These are phyloP conservation scores for Mycena venus DNA, from an alignment of 768 basidiomycete species.

Conservation along the genomic window DNA sequence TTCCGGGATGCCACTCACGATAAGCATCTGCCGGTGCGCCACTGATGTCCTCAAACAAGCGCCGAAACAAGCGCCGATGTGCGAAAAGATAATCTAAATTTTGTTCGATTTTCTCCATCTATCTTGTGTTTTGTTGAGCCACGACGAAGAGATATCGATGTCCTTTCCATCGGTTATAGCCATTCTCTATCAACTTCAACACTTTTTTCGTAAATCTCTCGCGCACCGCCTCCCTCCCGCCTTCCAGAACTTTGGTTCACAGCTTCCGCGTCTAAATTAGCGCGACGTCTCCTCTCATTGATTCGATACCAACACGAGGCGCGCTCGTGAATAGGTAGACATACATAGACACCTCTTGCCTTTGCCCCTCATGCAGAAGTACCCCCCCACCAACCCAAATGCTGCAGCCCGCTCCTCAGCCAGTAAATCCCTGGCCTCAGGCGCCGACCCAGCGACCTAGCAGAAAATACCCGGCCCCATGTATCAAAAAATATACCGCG, in stretches of 20 bases:
- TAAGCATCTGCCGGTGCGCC: no score
- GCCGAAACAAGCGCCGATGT: no score
- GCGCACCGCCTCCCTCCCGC: no score
- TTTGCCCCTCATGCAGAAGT: background rate
- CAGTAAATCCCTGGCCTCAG: background rate
- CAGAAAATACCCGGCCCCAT: background rate
- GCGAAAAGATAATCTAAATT: no score
- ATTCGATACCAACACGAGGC: background rate
- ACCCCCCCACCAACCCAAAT: background rate
- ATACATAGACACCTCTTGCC: background rate
- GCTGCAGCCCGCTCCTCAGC: background rate
- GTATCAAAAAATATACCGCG: background rate
- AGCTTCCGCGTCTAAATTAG: conserved; percentile 13
- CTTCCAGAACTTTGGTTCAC: conserved; percentile 7
- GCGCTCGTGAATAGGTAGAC: background rate
- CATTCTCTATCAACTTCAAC: no score
- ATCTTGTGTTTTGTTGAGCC: no score
- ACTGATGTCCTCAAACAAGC: no score
- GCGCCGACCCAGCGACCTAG: background rate
- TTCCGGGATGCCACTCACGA: no score
- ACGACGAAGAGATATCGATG: no score
- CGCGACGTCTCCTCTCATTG: conserved; percentile 6
- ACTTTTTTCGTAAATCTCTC: background rate
- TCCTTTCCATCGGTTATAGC: no score
- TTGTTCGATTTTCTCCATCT: no score